Evolutionary conservation across 805 yeast genomes (phyloP).

Genomic region (Candida rishiriensis): DNA sequence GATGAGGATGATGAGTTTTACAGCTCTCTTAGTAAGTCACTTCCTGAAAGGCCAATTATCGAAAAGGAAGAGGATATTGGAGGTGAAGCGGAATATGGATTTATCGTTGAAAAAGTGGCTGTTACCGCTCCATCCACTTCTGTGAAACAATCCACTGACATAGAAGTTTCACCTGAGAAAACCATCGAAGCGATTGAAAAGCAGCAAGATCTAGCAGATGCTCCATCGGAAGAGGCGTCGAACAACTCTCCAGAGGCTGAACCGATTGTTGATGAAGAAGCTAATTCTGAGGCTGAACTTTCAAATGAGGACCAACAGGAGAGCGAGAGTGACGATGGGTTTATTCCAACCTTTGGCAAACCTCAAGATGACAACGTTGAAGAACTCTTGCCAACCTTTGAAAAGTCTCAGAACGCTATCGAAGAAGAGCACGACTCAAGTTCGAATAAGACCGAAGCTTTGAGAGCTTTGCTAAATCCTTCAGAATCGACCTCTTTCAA

Average conservation of each 20-base stretch:
- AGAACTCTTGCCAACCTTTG: conserved; percentile 55
- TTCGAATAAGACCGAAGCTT: conserved; percentile 50
- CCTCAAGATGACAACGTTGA: conserved; percentile 31
- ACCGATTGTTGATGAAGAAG: not conserved
- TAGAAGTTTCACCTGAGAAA: too few species aligned
- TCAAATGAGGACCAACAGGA: not conserved
- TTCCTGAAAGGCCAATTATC: conserved; percentile 1
- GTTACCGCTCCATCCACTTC: too few species aligned
- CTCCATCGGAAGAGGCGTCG: too few species aligned
- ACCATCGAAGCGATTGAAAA: too few species aligned
- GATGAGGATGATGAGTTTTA: conserved; percentile 18
- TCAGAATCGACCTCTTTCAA: conserved; percentile 33
- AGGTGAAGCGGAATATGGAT: too few species aligned
- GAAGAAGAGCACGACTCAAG: conserved; percentile 22
- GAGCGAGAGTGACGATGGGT: conserved; percentile 1
- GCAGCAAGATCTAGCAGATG: not conserved
- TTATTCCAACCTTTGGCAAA: conserved; percentile 12
- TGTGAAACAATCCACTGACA: too few species aligned
- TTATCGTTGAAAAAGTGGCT: too few species aligned
- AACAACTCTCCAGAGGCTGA: not conserved
- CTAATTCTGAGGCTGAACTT: not conserved
- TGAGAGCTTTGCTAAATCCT: conserved; percentile 57
- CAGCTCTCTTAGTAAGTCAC: conserved; percentile 9
- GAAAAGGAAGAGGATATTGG: conserved; percentile 5
- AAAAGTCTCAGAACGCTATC: conserved; percentile 16